Base-by-base conservation (phyloP, 176 grass and related monocot species). In the Aegilops speltoides region DNA sequence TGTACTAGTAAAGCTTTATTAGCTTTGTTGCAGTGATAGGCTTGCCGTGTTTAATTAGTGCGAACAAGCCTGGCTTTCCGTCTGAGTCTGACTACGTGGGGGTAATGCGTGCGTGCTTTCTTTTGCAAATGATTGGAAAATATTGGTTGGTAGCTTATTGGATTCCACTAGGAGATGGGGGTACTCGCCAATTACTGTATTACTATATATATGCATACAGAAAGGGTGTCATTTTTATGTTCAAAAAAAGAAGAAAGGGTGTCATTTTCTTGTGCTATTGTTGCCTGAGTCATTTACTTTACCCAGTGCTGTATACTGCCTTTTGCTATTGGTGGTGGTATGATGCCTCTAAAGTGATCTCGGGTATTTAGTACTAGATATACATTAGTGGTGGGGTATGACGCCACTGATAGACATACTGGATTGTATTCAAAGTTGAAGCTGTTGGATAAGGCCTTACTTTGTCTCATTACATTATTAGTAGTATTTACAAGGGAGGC, bases 261-360 rank as follows among this genome's bases (percentile, higher is more conserved):
- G 57, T 24, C 74, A 61, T 83, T 86, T 90, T 90, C 19, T 16
- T 74, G 17, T 33, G 73, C 23, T 88, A 70, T 88, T 91, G 69
- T 88, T 85, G 70, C 89, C 17, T 36, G 76, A 91, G 10, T 88
- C 86, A 78, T 88, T 88, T 77, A 64, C 89, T 57, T 82, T 82
- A 59, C 61, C 64, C 25, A 76, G 57, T 76, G 82, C 69, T 0
- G 68, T n/a, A 70, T 52, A 37, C 61, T 77, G 36, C 77, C 50
- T 76, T 80, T 56, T 36, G 37, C 29, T 70, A 4, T n/a, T 65
- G 22, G 89, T 87, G 79, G 40, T 76, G 66, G 52, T 65, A 31
- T 63, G 62, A 64, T 88, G 81, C 38, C 81, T 84, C 80, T 45
- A 88, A 84, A 87, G 89, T 13, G 64, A 68, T 15, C 70, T 77